Evolutionary conservation across 306 rosid species (phyloP), one percentile per base, ranked within the genome.

Genomic region (Cucumis melo): DNA sequence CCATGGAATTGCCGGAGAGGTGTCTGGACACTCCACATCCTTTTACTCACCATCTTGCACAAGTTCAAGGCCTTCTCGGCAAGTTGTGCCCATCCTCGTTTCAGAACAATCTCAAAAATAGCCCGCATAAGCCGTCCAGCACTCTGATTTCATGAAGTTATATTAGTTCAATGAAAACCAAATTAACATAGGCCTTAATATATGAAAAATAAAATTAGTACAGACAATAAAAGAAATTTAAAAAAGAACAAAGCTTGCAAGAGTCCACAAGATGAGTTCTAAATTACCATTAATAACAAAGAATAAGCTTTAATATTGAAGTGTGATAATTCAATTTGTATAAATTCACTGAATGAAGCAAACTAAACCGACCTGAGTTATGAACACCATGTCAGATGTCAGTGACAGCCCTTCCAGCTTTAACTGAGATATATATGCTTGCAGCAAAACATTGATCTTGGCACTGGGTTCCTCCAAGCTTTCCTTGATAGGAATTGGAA

Each of bases 41-140:
- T 87, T 90, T 81, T 88, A 87, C 73, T 88, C 75, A 90, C 92
- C 98, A 93, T 93, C 86, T 91, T 93, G 88, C 91, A 89, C 55
- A 93, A 83, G 89, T 89, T 91, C 87, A 93, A 83, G 81, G 98
- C 91, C 86, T 90, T 90, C 81, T 91, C 97, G 55, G 98, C 88
- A 78, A 93, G 83, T 76, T 91, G 98, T 7, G 96, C 97, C 98
- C 98, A 91, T 55, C 97, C 98, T 71, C 92, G 91, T 84, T 90
- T 91, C 86, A 93, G 72, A 23, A 89, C 94, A 73, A 93, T 90
- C 89, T 93, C 97, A 84, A 93, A 93, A 75, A 93, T 94, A 73
- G 98, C 98, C 75, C 97, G 96, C 79, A 93, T n/a, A 83, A 93
- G 98, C 20, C 98, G 93, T 20, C 94, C 97, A 9, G 97, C 98